phyloP scores from a whole-genome alignment of 1,139 yeast species.

The Casaregolazyma lundiana region DNA sequence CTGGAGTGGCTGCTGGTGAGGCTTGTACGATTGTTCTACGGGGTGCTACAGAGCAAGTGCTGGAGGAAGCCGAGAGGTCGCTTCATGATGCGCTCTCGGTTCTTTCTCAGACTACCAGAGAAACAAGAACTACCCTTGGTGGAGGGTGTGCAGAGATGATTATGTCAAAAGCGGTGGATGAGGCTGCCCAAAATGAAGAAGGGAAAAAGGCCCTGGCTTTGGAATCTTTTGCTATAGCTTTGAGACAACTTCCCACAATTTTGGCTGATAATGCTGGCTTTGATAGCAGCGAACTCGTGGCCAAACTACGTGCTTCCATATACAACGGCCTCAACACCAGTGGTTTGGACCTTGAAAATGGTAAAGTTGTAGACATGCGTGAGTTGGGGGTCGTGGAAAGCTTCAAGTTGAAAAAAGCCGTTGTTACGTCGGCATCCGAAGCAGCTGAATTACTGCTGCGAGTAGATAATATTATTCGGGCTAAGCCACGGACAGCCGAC shows the following conservation, averaged over 20 bases:
- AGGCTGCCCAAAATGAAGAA: slow-evolving; percentile 85
- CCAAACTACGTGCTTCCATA: slow-evolving; percentile 86
- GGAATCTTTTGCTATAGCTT: slow-evolving; percentile 89
- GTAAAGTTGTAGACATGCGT: slow-evolving; percentile 88
- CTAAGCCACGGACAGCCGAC: slow-evolving; percentile 96
- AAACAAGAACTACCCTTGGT: slow-evolving; percentile 92
- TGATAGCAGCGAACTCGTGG: slow-evolving; percentile 87
- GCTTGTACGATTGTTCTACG: slow-evolving; percentile 95
- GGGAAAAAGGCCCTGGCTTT: slow-evolving; percentile 94
- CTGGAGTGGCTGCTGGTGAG: slow-evolving; percentile 93
- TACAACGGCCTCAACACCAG: slow-evolving; percentile 90
- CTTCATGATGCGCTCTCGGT: slow-evolving; percentile 96
- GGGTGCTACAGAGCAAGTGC: slow-evolving; percentile 94
- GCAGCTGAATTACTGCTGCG: slow-evolving; percentile 94
- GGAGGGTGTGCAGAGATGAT: slow-evolving; percentile 99
- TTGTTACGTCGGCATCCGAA: slow-evolving; percentile 93
- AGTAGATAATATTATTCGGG: slow-evolving; percentile 93
- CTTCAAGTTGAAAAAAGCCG: slow-evolving; percentile 86
- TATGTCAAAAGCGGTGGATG: slow-evolving; percentile 97
- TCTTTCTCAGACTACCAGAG: slow-evolving; percentile 88
- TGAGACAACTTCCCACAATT: slow-evolving; percentile 92
- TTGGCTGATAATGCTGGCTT: slow-evolving; percentile 96
- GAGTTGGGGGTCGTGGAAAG: slow-evolving; percentile 90
- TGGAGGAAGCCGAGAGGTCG: slow-evolving; percentile 97
- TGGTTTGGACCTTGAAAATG: slow-evolving; percentile 82